Base-by-base conservation (phyloP, 2,329 filamentous ascomycete species). In the Didymella lethalis region DNA sequence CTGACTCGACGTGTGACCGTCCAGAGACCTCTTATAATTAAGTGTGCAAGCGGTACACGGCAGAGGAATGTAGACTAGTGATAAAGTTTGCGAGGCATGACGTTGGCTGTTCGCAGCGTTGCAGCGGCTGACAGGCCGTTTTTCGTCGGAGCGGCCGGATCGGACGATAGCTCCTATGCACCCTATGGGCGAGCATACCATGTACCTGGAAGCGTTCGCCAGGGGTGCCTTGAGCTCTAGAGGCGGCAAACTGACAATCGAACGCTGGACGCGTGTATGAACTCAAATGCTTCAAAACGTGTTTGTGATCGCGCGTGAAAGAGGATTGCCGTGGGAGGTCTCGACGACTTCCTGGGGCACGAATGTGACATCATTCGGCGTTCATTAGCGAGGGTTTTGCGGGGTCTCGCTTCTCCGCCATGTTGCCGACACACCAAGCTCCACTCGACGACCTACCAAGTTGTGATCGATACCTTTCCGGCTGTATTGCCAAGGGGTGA, bases 361-460 rank as follows among this genome's bases (percentile, higher is more conserved):
- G 29, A 26, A 29, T 20, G 61, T 66, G 65, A 69, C 65, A 59
- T 69, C 66, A 67, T 43, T 48, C 54, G 57, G 57, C 60, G 59
- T 48, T 31, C 36, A 28, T 23, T 29, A 50, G 40, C 32, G 45
- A 57, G 38, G 16, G 18, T 54, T 44, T 50, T 57, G 54, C 54
- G 57, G 57, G 57, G 57, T 48, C 44, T 40, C 52, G 48, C 51
- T 31, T 40, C 57, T 51, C 50, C 46, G 20, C 46, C 51, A 43
- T 48, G 57, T 47, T 51, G 25, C 28, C 43, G 50, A 47, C 20
- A 48, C 47, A 18, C 36, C 36, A 40, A 40, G 36, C 36, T 41
- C 40, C 28, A 59, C 47, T 36, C 49, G 40, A 48, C n/a, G 48
- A 43, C 48, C 48, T 48, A 57, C 43, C 36, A 49, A 48, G 46